phyloP scores from a whole-genome alignment of 192 early-diverging fungal species.

The Rhizophagus clarus region DNA sequence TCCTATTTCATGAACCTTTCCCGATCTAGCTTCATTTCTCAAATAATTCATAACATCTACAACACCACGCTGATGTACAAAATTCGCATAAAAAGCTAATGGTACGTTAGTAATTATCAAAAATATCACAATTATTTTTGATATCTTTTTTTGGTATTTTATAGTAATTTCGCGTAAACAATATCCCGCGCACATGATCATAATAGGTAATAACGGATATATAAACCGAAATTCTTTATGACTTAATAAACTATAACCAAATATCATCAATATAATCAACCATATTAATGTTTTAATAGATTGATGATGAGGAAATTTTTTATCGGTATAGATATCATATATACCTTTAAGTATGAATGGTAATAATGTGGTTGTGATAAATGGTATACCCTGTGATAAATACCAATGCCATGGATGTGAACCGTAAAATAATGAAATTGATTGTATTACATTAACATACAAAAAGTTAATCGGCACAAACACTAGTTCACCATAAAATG shows the following conservation, averaged over 20 bases:
- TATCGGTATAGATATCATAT: constrained; percentile 30
- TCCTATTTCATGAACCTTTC: constrained; percentile 49
- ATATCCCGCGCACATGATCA: constrained; percentile 51
- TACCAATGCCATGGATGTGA: constrained; percentile 93
- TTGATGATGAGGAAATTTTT: constrained; percentile 25
- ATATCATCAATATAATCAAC: constrained; percentile 52
- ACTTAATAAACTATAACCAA: constrained; percentile 72
- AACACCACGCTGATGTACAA: constrained; percentile 92
- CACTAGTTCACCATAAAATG: constrained; percentile 67
- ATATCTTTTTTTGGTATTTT: constrained; percentile 6
- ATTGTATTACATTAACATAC: constrained; percentile 77
- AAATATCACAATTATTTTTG: constrained; percentile 35
- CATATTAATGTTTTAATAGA: constrained; percentile 31
- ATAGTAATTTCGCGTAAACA: constrained; percentile 34
- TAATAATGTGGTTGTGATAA: constrained; percentile 75
- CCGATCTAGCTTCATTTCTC: constrained; percentile 45
- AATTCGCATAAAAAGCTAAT: constrained; percentile 68
- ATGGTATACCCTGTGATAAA: constrained; percentile 76
- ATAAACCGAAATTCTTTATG: constrained; percentile 98
- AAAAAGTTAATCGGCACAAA: constrained; percentile 81
- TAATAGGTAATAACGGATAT: constrained; percentile 80
- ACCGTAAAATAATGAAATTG: constrained; percentile 89
- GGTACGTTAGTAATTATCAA: constrained; percentile 70
- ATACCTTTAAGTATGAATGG: constrained; percentile 65
- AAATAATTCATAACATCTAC: constrained; percentile 83